Conservation (phyloP, 768 basidiomycete genomes). For the Psilocybe cyanescens region DNA sequence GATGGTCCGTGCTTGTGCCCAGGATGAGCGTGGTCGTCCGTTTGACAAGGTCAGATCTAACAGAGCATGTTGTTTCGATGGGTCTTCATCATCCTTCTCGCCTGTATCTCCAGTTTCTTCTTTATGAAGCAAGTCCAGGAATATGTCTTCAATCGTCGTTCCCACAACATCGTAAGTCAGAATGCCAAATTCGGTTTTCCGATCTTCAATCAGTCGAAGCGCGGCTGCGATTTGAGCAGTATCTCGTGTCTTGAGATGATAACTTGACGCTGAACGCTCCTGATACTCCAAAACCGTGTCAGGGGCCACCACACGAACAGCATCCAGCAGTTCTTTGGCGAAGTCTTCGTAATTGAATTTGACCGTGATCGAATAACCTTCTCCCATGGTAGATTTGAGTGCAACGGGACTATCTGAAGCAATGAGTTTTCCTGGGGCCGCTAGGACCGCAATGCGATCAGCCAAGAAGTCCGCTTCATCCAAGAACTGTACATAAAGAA, state of each 20-base stretch:
- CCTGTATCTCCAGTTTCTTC: conserved; percentile 31
- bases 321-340: conserved; percentile 39
- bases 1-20: conserved; percentile 71
- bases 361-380: conserved; percentile 70
- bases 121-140: conserved; percentile 67
- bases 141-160: conserved; percentile 82
- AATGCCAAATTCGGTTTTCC: conserved; percentile 36
- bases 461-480: conserved; percentile 83
- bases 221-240: conserved; percentile 54
- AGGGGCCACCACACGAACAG: conserved; percentile 50
- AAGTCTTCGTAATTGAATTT: conserved; percentile 37
- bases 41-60: conserved; percentile 45
- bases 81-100: conserved; percentile 15
- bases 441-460: conserved; percentile 75
- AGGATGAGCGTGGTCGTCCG: conserved; percentile 56
- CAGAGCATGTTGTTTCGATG: conserved; percentile 16
- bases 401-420: conserved; percentile 74
- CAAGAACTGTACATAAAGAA: conserved; percentile 50
- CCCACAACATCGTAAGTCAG: conserved; percentile 67
- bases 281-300: conserved; percentile 41
- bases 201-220: conserved; percentile 55
- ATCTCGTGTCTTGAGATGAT: conserved; percentile 68
- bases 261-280: conserved; percentile 46
- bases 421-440: conserved; percentile 77
- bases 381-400: conserved; percentile 69